Evolutionary conservation across 768 basidiomycete genomes (phyloP), one percentile per base, ranked within the genome.

Genomic region (Omphalotus guepiniiformis): DNA sequence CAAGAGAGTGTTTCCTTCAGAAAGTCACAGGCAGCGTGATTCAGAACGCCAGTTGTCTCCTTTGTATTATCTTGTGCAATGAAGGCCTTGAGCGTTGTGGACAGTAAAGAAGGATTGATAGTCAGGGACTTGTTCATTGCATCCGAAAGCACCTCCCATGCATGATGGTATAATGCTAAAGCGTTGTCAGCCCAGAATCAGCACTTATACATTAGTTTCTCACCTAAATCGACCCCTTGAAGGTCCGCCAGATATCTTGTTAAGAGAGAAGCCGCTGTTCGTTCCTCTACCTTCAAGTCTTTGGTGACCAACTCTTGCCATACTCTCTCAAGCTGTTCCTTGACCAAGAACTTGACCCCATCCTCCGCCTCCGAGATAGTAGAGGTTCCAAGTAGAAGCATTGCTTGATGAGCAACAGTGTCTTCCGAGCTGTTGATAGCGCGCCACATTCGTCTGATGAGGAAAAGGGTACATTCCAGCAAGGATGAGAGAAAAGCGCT

Each of bases 401-500:
- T n/a, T 5, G 13, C 16, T 18, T 11, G 39, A 39, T 32, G 9
- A 9, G 13, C 16, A 39, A n/a, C 13, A 39, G 39, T 13, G 22
- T n/a, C n/a, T n/a, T n/a, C n/a, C n/a, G 16, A 39, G 22, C 22
- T 39, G n/a, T 11, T 13, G 13, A 39, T 12, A 12, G 60, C 55
- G 15, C 53, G 63, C 4, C 55, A 58, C 6, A 78, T 53, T 7
- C 79, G 65, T 32, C 69, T 73, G 34, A 78, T 53, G 18, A 88
- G 64, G 56, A 85, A 85, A 1, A 79, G 64, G 11, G 79, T 58
- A 55, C 82, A 88, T 63, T 96, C 93, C 6, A 88, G 63, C 3
- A 89, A 57, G 0, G 87, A 75, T 0, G 78, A 72, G 15, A 86
- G 65, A 64, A 93, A 88, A 8, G 88, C 82, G 0, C 81, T 74